Conservation (phyloP, 2,329 filamentous ascomycete genomes). For the Nothophaeocryptopus gaeumannii region DNA sequence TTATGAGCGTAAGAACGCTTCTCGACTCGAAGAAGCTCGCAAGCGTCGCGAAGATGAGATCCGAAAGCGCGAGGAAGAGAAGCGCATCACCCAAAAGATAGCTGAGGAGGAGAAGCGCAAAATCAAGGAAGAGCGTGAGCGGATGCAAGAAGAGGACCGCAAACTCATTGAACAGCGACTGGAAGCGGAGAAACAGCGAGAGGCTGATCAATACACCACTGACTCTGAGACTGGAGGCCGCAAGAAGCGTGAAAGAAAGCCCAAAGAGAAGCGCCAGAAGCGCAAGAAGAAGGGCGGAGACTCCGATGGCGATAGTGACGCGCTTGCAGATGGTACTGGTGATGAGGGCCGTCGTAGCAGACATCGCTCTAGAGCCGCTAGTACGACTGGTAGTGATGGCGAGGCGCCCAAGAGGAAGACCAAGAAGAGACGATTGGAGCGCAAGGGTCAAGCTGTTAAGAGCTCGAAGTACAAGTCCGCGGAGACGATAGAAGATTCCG, state of each 20-base stretch:
- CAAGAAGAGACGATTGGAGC: slow-evolving; percentile 61
- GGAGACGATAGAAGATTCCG: slow-evolving; percentile 78
- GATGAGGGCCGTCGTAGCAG: slow-evolving; percentile 42
- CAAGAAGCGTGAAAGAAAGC: slow-evolving; percentile 72
- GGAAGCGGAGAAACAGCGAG: slow-evolving; percentile 65
- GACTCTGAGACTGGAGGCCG: slow-evolving; percentile 80
- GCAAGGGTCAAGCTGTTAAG: slow-evolving; percentile 46
- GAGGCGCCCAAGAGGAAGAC: slow-evolving; percentile 61
- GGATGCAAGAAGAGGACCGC: slow-evolving; percentile 72
- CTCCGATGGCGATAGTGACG: slow-evolving; percentile 46
- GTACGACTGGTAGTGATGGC: slow-evolving; percentile 39
- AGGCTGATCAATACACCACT: slow-evolving; percentile 72
- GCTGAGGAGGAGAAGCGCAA: slow-evolving; percentile 74
- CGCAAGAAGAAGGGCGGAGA: slow-evolving; percentile 61
- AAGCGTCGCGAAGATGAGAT: slow-evolving; percentile 78
- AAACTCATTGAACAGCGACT: slow-evolving; percentile 67
- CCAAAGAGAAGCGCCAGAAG: slow-evolving; percentile 40
- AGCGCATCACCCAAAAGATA: slow-evolving; percentile 63
- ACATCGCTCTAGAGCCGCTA: slow-evolving; percentile 30
- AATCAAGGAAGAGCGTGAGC: slow-evolving; percentile 80
- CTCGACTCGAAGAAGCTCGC: slow-evolving; percentile 77
- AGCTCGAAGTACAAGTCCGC: slow-evolving; percentile 75
- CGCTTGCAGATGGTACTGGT: slow-evolving; percentile 44
- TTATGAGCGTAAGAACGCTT: slow-evolving; percentile 89
- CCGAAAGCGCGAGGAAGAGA: slow-evolving; percentile 72